Evolutionary conservation across 345 rosid species (phyloP), one percentile per base, ranked within the genome.

Genomic region (Rhizophora apiculata): DNA sequence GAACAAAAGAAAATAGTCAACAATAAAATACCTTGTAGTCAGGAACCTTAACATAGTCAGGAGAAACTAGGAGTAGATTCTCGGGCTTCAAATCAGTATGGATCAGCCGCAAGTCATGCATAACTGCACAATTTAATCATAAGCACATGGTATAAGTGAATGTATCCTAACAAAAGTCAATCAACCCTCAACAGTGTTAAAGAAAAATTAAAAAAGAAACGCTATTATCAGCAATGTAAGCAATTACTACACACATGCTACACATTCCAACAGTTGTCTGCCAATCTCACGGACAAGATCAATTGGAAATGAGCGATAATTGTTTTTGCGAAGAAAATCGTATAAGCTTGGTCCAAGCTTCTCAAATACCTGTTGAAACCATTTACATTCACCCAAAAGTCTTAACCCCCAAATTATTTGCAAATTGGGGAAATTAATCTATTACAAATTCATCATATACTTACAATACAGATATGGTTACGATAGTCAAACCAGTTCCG

Each of bases 401-500:
- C 82, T 92, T 78, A 83, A 83, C 77, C 92, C 93, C 94, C 86
- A 81, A 66, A 68, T 78, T 77, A 70, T 78, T 84, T 69, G 79
- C 72, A 71, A 81, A 73, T 75, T 72, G 96, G 93, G 89, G 88
- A 82, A 85, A 90, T 78, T 81, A 84, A 86, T 78, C 79, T 79
- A 83, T 79, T 67, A 77, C 81, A 81, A 78, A 82, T 78, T 78
- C 84, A 82, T 82, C 72, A 85, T 77, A 79, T 84, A 95, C 99
- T 92, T 90, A 95, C 98, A 86, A 92, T 95, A 95, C 99, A 95
- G 68, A 92, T 89, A 91, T 91, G 97, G 88, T 92, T 92, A 92
- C 96, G 97, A 95, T 92, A 89, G 99, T 95, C 96, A 95, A 95
- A 95, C 98, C 99, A 95, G 93, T 92, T 88, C 98, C 94, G 85